These are phyloP conservation scores for Mycosphaerella arachidis DNA, from an alignment of 2,329 filamentous ascomycete species.

Conservation along the genomic window DNA sequence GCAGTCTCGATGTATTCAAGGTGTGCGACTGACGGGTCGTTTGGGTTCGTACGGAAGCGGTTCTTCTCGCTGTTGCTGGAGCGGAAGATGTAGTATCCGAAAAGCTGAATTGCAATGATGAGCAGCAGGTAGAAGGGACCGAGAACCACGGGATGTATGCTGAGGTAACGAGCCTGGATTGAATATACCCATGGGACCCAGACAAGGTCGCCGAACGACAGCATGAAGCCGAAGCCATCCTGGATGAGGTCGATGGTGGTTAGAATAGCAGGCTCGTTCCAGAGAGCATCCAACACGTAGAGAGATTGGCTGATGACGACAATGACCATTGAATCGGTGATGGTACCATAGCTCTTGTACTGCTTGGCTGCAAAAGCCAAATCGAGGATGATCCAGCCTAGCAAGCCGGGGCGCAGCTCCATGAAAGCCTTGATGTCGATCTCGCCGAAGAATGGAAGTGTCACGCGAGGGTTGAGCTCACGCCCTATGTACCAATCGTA, in stretches of 20 bases:
- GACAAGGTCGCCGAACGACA: slow-evolving; percentile 84
- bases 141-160: slow-evolving; percentile 74
- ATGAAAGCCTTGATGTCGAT: slow-evolving; percentile 87
- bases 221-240: slow-evolving; percentile 94
- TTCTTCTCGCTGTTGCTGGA: slow-evolving; percentile 95
- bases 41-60: slow-evolving; percentile 80
- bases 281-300: slow-evolving; percentile 79
- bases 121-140: slow-evolving; percentile 61
- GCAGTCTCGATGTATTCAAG: slow-evolving; percentile 83
- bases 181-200: slow-evolving; percentile 93
- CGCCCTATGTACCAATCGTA: slow-evolving; percentile 98
- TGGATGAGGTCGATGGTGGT: slow-evolving; percentile 93
- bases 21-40: slow-evolving; percentile 72
- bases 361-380: slow-evolving; percentile 81
- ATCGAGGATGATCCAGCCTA: slow-evolving; percentile 84
- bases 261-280: slow-evolving; percentile 81
- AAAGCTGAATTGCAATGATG: slow-evolving; percentile 62
- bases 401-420: slow-evolving; percentile 85
- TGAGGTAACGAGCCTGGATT: slow-evolving; percentile 77
- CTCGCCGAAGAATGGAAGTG: slow-evolving; percentile 72
- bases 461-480: slow-evolving; percentile 84
- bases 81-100: slow-evolving; percentile 89
- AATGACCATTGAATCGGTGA: slow-evolving; percentile 81
- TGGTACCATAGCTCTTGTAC: slow-evolving; percentile 74
- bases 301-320: slow-evolving; percentile 71